phyloP scores from a whole-genome alignment of 2,329 filamentous ascomycete genomes.

The Paecilomyces dactylethromorphus region DNA sequence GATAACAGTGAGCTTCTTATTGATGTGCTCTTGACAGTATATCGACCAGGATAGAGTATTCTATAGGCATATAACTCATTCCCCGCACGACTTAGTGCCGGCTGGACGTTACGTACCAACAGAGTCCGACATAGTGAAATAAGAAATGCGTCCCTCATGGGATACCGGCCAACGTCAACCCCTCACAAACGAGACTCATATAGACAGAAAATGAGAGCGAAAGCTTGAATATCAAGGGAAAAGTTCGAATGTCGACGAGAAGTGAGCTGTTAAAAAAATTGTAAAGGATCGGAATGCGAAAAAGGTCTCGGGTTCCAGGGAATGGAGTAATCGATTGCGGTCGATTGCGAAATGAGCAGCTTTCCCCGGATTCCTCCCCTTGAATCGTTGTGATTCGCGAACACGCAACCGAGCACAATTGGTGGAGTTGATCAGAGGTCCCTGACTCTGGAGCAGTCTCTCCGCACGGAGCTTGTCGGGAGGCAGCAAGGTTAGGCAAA shows the following conservation, averaged over 20 bases:
- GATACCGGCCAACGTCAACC: background rate
- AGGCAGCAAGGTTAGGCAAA: background rate
- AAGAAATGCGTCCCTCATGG: constrained; percentile 23
- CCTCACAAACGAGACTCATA: background rate
- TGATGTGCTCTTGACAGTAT: background rate
- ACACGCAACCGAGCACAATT: background rate
- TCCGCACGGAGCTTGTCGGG: background rate
- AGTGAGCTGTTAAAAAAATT: background rate
- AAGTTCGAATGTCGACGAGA: background rate
- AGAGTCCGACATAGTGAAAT: constrained; percentile 39
- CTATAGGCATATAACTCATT: background rate
- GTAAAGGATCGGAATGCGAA: background rate
- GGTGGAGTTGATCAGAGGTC: background rate
- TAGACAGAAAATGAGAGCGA: background rate
- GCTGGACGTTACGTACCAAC: constrained; percentile 32
- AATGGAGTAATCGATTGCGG: background rate
- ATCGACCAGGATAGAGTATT: background rate
- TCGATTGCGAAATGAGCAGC: background rate
- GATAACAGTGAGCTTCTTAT: background rate
- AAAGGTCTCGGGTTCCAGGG: background rate
- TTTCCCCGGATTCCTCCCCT: background rate
- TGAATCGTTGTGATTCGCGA: background rate
- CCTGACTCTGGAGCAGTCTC: background rate
- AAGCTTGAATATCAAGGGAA: background rate
- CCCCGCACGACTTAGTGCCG: background rate